A percentile compares a stretch with the other conserved stretches of the same genome.
Evolutionary conservation across 306 rosid species (phyloP).

Genomic region (Casuarina cunninghamiana): DNA sequence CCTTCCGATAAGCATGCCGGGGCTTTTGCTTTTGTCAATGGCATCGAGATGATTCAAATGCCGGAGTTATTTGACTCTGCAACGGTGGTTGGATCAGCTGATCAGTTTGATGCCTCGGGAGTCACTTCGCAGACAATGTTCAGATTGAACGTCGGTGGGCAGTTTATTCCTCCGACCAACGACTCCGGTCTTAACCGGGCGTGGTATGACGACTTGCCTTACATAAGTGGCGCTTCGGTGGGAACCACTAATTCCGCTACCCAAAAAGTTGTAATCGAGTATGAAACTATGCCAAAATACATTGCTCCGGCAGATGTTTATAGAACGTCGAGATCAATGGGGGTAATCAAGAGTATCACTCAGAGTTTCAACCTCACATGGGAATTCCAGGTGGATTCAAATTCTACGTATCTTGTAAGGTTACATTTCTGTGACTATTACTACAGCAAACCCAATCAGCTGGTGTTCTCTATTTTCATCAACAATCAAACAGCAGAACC

Average conservation of each 20-base stretch:
- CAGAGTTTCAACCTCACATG: slow-evolving; percentile 49
- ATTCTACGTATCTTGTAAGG: slow-evolving; percentile 46
- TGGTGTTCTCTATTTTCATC: slow-evolving; percentile 38
- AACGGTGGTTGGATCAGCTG: slow-evolving; percentile 20
- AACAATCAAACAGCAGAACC: slow-evolving; percentile 50
- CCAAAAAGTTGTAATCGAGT: slow-evolving; percentile 28
- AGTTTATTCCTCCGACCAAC: slow-evolving; percentile 41
- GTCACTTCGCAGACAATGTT: slow-evolving; percentile 44
- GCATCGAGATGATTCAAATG: slow-evolving; percentile 41
- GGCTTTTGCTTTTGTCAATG: slow-evolving; percentile 50
- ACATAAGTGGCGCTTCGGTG: slow-evolving; percentile 33
- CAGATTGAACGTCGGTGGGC: slow-evolving; percentile 59
- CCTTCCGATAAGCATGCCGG: slow-evolving; percentile 36
- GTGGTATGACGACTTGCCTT: slow-evolving; percentile 58
- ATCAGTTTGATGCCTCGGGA: slow-evolving; percentile 32
- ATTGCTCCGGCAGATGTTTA: slow-evolving; percentile 48
- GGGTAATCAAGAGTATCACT: slow-evolving; percentile 14
- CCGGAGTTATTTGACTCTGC: slow-evolving; percentile 42
- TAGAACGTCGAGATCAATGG: slow-evolving; percentile 51
- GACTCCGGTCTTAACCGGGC: slow-evolving; percentile 48
- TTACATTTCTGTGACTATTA: slow-evolving; percentile 49
- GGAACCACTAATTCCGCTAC: slow-evolving; percentile 37
- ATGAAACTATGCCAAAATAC: slow-evolving; percentile 25
- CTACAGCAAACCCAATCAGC: slow-evolving; percentile 27
- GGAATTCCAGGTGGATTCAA: slow-evolving; percentile 51